Base-by-base conservation (phyloP, 2,329 filamentous ascomycete species). In the Arachnomyces sp. region DNA sequence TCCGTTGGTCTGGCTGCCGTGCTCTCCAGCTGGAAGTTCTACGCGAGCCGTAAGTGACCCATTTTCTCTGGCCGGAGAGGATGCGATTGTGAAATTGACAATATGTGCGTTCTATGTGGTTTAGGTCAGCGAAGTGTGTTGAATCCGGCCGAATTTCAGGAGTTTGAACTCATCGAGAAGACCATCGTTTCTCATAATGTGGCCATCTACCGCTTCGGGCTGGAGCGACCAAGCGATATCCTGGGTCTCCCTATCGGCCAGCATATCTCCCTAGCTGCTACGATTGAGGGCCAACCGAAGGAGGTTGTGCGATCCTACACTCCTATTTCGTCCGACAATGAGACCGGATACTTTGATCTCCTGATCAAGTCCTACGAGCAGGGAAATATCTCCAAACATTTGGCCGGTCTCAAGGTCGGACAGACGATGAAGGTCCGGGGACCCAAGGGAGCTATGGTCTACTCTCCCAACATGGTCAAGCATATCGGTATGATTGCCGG, bases 401-500 rank as follows among this genome's bases (percentile, higher is more conserved):
- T 98, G 70, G 86, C 87, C 34, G 80, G 78, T 9, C 77, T 98
- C 47, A 77, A 77, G 48, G 75, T 95, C 45, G 89, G 90, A 46
- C 80, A 94, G 66, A 82, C 77, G 46, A 92, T 98, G 75, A 86
- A 86, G 62, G 83, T 96, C 55, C 82, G 79, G 55, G 92, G 92
- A 7, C 92, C 92, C 66, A 96, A 96, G 77, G 92, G 92, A 54
- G 90, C 90, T 54, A 95, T 98, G 75, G 86, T 94, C 48, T 98
- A 98, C 72, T 86, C 83, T 13, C 88, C 90, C 54, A 95, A 95
- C 74, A 90, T 98, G 85, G 86, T 90, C 54, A 82, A 86, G 50
- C 86, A 86, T 67, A 94, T 98, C 53, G 92, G 89, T 60, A 98
- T 98, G 92, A 86, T 98, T 60, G 88, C 92, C 49, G 92, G 92